Evolutionary conservation across 768 basidiomycete species (phyloP), one percentile per base, ranked within the genome.

Genomic region (Suillus sp.): DNA sequence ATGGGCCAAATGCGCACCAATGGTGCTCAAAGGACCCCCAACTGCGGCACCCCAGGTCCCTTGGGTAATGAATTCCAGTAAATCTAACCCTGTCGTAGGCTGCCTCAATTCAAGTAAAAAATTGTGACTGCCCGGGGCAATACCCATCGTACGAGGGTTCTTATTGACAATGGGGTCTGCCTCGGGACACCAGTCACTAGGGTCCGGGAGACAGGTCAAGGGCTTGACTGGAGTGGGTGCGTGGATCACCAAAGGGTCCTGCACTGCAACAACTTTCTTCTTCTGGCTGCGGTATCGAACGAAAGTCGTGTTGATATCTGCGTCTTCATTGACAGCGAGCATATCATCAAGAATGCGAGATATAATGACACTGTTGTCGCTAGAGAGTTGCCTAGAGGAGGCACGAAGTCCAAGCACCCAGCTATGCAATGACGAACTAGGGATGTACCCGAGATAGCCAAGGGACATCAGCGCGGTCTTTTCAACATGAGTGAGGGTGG

Each of bases 111-210:
- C 42, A 42, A 22, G 42, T 7, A 10, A 45, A 35, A 35, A 30
- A 51, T 59, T 62, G 56, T 67, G 67, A 7, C 67, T 55, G 7
- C 75, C 74, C 11, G 74, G 74, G 34, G 75, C 75, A 32, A 74
- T 67, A 27, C 74, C 72, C 48, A 71, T 63, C 38, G 59, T 66
- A 27, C 70, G 67, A 3, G 66, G 74, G 18, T 67, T 73, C 59
- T 64, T 67, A 56, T 76, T 74, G 48, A 75, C 51, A 20, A 75
- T 64, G 18, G 75, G 75, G 48, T 75, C 75, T 50, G 67, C 68
- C 50, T 69, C 56, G 1, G 75, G 75, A 50, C 70, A 74, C 75
- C 74, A 75, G 62, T 70, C 70, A 25, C 43, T 40, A 9, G 64
- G 30, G 22, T 63, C 60, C 35, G 70, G 63, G 11, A 71, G 40